Base-by-base conservation (phyloP, 805 yeast species). In the Spathaspora hagerdaliae region DNA sequence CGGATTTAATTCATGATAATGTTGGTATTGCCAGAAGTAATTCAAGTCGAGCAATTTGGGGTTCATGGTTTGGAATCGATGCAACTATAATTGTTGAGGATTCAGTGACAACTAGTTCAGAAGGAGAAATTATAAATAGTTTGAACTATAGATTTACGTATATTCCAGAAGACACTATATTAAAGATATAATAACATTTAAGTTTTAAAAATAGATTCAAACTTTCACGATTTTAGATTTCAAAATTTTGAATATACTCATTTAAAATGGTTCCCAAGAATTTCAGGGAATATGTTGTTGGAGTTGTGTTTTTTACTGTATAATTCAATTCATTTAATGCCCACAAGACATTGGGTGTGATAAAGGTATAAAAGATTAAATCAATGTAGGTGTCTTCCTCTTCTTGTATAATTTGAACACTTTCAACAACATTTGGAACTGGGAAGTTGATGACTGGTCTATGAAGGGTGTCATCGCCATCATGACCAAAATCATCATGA, bases 391-490 rank as follows among this genome's bases (percentile, higher is more conserved):
- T 42, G 3, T 64, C 63, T 1, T 45, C 57, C 5, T 57, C 57
- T 6, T 54, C 60, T 2, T 59, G 56, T 7, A 47, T 27, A 5
- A 69, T 47, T 43, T 63, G 78, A 46, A 58, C 63, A 0, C 85
- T 67, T 52, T 79, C 85, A 27, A 92, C 79, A 10, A 87, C 95
- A 56, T 89, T 91, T 8, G 98, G 97, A 3, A 89, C 71, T 7
- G 74, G 77, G 60, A 76, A 83, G 46, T 74, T 68, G 0, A 69
- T 68, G 39, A 85, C 76, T 1, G 87, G 76, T 47, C 65, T 86
- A 91, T 46, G 81, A 54, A 34, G 89, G 75, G 69, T 87, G 52
- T 72, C 98, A 60, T 94, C 99, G 19, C 99, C 99, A 50, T 82
- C 81, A 51, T 71, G 64, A 0, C 97, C 99, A 54, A 76, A 74